A percentile compares a stretch with the other conserved stretches of the same genome.
These are phyloP conservation scores for Pistacia vera DNA, from an alignment of 345 rosid genomes.

Conservation along the genomic window DNA sequence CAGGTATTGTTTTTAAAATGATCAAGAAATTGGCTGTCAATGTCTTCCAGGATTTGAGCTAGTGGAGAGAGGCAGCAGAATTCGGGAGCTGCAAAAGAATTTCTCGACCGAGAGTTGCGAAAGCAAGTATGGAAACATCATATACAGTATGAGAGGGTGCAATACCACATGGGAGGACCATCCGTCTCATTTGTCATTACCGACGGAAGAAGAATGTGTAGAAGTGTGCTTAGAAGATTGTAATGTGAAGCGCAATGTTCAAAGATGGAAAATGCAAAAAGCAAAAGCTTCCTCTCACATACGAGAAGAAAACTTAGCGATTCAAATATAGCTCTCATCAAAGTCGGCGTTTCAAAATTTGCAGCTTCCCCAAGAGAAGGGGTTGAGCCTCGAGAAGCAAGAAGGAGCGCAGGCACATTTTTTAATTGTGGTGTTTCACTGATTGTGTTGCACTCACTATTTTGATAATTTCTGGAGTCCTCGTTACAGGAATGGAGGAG, in stretches of 20 bases:
- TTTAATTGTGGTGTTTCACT: too few species aligned
- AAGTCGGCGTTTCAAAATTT: too few species aligned
- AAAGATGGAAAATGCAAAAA: conserved; percentile 1
- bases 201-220: background rate
- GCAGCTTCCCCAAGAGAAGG: too few species aligned
- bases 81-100: conserved; percentile 15
- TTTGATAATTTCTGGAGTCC: too few species aligned
- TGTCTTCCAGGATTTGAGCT: conserved; percentile 23
- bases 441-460: too few species aligned
- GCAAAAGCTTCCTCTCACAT: background rate
- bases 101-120: background rate
- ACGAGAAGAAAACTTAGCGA: too few species aligned
- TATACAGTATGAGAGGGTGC: background rate
- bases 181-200: background rate
- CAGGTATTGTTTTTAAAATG: background rate
- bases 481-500: too few species aligned
- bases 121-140: background rate
- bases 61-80: background rate
- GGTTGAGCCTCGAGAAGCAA: too few species aligned
- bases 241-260: conserved; percentile 25
- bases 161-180: background rate
- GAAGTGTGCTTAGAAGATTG: conserved; percentile 22
- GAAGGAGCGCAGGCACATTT: too few species aligned
- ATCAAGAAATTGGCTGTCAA: background rate
- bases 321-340: too few species aligned